Evolutionary conservation across 768 basidiomycete species (phyloP), one percentile per base, ranked within the genome.

Genomic region (Termitomyces bulborhizus): DNA sequence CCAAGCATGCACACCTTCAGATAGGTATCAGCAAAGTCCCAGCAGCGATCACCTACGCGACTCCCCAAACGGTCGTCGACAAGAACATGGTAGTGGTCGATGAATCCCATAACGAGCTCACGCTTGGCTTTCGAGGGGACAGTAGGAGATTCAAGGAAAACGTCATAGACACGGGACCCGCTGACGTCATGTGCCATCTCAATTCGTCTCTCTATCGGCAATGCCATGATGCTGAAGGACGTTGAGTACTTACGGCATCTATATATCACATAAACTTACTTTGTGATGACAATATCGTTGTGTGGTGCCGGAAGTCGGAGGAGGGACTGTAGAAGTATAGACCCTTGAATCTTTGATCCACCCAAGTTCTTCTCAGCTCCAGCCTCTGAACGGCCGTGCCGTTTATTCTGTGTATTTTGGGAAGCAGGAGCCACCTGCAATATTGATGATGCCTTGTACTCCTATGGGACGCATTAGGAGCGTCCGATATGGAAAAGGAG

Each of bases 31-130:
- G 90, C 86, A 58, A 81, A 84, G 1, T 79, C 83, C 93, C 93
- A 98, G 60, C 88, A 90, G n/a, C 88, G 84, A 63, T 95, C 96
- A 4, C 82, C 90, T 0, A 98, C 85, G 46, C 93, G 79, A 63
- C 90, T 92, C 44, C 97, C 97, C 59, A 97, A 83, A 44, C 88
- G 84, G 66, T 98, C 93, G 66, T 95, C 89, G 5, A 89, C 90
- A 34, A 99, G 83, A 31, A 73, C 65, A 65, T 88, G 85, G 69
- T 86, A 97, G 56, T 86, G 80, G 6, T 86, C 90, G 39, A 93
- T 79, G 64, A 96, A 84, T 4, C 79, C 76, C 66, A 85, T 73
- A 44, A 97, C 80, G 47, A 96, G 79, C 59, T 78, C 74, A 8
- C 90, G 82, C 59, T 89, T 87, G 21, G 76, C 75, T 64, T 85